A percentile compares a stretch with the other conserved stretches of the same genome.
These are phyloP conservation scores for Basidiobolus meristosporus DNA, from an alignment of 371 early-diverging fungal genomes.

Conservation along the genomic window DNA sequence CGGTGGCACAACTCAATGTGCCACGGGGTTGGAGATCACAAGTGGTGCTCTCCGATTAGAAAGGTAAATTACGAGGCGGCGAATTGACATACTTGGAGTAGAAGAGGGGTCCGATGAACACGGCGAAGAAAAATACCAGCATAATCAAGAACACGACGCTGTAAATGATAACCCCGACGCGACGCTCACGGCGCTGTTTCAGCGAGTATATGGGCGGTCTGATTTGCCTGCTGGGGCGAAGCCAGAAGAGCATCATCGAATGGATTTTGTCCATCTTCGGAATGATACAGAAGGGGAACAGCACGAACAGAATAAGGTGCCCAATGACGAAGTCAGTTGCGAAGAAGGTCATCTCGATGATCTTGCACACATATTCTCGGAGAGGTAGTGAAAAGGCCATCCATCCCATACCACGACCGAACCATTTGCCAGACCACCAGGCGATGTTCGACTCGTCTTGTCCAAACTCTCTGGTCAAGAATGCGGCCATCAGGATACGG, in stretches of 20 bases:
- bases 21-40: too few relatives aligned
- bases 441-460: constrained; percentile 65
- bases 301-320: constrained; percentile 48
- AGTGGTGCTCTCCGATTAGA: too few relatives aligned
- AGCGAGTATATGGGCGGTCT: constrained; percentile 54
- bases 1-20: too few relatives aligned
- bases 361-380: constrained; percentile 68
- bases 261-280: constrained; percentile 59
- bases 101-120: constrained; percentile 35
- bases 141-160: constrained; percentile 41
- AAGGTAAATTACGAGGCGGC: too few relatives aligned
- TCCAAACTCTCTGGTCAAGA: constrained; percentile 63
- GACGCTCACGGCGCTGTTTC: constrained; percentile 30
- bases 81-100: too few relatives aligned
- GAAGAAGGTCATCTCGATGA: constrained; percentile 71
- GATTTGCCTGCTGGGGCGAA: constrained; percentile 63
- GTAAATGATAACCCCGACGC: constrained; percentile 36
- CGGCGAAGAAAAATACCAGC: constrained; percentile 28
- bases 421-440: constrained; percentile 87
- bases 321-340: constrained; percentile 58
- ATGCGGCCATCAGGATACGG: constrained; percentile 38
- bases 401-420: constrained; percentile 54
- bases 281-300: constrained; percentile 45
- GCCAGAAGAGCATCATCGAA: constrained; percentile 74
- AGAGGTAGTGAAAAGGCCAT: constrained; percentile 45